These are phyloP conservation scores for Cladobotryum mycophilum DNA, from an alignment of 2,329 filamentous ascomycete species.

Conservation along the genomic window DNA sequence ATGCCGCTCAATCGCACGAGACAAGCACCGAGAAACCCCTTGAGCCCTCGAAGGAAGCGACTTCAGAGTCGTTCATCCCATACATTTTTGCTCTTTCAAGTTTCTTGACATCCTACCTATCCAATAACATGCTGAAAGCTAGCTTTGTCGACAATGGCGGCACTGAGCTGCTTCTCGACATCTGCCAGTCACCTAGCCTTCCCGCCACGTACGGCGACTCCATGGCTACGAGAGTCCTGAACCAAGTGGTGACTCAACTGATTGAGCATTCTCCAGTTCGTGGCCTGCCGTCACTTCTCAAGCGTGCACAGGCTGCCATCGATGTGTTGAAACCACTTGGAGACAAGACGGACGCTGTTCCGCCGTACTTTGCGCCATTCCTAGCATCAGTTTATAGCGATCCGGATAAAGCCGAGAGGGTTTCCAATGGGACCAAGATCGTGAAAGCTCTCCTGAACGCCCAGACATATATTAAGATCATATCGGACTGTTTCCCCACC, in stretches of 20 bases:
- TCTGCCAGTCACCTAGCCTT: slow-evolving; percentile 75
- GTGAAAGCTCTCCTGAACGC: slow-evolving; percentile 73
- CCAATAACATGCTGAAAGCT: slow-evolving; percentile 64
- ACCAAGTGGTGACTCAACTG: slow-evolving; percentile 68
- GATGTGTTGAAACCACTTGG: slow-evolving; percentile 63
- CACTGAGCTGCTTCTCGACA: slow-evolving; percentile 75
- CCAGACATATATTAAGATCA: slow-evolving; percentile 68
- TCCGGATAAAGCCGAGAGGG: slow-evolving; percentile 29
- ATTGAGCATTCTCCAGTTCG: slow-evolving; percentile 76
- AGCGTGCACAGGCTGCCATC: slow-evolving; percentile 64
- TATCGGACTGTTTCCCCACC: slow-evolving; percentile 68
- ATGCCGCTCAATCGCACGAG: slow-evolving; percentile 31
- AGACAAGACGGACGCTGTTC: slow-evolving; percentile 37
- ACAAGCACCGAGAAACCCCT: slow-evolving; percentile 11
- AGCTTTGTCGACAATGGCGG: slow-evolving; percentile 74
- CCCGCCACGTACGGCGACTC: slow-evolving; percentile 56
- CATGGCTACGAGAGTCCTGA: slow-evolving; percentile 61
- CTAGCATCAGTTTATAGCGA: slow-evolving; percentile 42
- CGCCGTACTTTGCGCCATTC: slow-evolving; percentile 65
- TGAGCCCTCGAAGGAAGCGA: slow-evolving; percentile 18
- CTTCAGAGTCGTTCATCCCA: slow-evolving; percentile 43
- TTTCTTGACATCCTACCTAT: slow-evolving; percentile 70
- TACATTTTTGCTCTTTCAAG: slow-evolving; percentile 71
- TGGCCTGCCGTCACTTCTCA: slow-evolving; percentile 73
- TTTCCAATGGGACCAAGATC: slow-evolving; percentile 64